Percentiles rank a stretch among this genome's conserved stretches.
These are phyloP conservation scores for Alternaria gansuensis DNA, from an alignment of 2,329 filamentous ascomycete species.

Conservation along the genomic window DNA sequence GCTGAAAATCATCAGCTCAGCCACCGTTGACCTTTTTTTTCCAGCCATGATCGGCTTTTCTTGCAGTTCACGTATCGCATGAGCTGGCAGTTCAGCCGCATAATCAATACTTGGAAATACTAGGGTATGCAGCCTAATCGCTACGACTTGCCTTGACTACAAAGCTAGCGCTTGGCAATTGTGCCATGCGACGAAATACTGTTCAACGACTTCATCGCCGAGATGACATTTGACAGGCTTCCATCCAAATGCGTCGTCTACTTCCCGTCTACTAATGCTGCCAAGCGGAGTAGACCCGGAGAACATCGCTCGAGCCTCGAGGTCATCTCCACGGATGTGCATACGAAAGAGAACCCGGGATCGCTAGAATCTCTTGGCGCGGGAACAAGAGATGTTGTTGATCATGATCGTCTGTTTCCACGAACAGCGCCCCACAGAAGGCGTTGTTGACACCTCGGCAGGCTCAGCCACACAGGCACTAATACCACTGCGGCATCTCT, in stretches of 20 bases:
- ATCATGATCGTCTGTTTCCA: conserved; percentile 8
- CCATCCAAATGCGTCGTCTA: background rate
- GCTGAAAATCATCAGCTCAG: conserved; percentile 13
- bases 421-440: conserved; percentile 1
- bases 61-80: background rate
- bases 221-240: background rate
- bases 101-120: conserved; percentile 2
- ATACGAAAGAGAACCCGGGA: conserved; percentile 17
- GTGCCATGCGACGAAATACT: background rate
- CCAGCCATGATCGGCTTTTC: conserved; percentile 10
- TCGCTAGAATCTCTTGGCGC: conserved; percentile 17
- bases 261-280: conserved; percentile 10
- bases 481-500: conserved; percentile 1
- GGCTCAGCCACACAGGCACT: background rate
- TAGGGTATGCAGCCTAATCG: background rate
- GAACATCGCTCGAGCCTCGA: conserved; percentile 5
- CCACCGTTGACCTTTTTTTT: conserved; percentile 9
- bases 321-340: conserved; percentile 2
- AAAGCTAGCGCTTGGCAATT: background rate
- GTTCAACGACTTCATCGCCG: background rate
- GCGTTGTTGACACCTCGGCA: conserved; percentile 8
- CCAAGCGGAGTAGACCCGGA: conserved; percentile 1
- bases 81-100: background rate
- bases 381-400: conserved; percentile 12
- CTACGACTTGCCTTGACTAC: background rate